Conservation (phyloP, 108 stramenopile genomes). For the Nitzschia sp. region DNA sequence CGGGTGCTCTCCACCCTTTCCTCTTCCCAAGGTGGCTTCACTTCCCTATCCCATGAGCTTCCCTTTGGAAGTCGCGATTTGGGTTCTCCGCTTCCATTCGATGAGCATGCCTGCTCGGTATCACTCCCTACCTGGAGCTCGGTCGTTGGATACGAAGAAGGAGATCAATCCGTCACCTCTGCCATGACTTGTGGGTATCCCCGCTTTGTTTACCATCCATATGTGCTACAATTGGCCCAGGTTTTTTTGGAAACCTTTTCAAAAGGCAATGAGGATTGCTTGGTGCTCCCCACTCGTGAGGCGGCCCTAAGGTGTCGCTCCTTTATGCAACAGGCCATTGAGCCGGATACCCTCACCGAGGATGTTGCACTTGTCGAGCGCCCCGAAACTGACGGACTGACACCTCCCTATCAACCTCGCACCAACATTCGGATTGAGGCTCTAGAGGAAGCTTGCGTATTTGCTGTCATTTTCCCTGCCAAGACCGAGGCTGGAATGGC, state of each 20-base stretch:
- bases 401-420: neutral
- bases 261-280: constrained; percentile 46
- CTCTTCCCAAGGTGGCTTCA: too few relatives aligned
- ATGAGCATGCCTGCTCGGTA: constrained; percentile 64
- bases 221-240: constrained; percentile 48
- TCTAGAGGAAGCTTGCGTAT: constrained; percentile 30
- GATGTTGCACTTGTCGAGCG: constrained; percentile 25
- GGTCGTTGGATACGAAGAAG: constrained; percentile 71
- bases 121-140: constrained; percentile 57
- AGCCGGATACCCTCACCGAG: constrained; percentile 8
- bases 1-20: too few relatives aligned
- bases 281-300: constrained; percentile 49
- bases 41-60: constrained; percentile 6
- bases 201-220: constrained; percentile 74
- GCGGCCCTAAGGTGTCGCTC: constrained; percentile 54
- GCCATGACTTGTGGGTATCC: constrained; percentile 71
- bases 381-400: neutral
- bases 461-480: constrained; percentile 66
- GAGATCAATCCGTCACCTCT: constrained; percentile 50
- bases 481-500: constrained; percentile 47
- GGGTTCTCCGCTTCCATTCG: constrained; percentile 47
- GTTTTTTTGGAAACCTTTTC: constrained; percentile 32
- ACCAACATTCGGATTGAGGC: constrained; percentile 38
- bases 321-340: constrained; percentile 53
- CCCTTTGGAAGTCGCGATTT: constrained; percentile 34